A percentile compares a stretch with the other conserved stretches of the same genome.
phyloP scores from a whole-genome alignment of 2,329 filamentous ascomycete species.

The Apiospora sp. region DNA sequence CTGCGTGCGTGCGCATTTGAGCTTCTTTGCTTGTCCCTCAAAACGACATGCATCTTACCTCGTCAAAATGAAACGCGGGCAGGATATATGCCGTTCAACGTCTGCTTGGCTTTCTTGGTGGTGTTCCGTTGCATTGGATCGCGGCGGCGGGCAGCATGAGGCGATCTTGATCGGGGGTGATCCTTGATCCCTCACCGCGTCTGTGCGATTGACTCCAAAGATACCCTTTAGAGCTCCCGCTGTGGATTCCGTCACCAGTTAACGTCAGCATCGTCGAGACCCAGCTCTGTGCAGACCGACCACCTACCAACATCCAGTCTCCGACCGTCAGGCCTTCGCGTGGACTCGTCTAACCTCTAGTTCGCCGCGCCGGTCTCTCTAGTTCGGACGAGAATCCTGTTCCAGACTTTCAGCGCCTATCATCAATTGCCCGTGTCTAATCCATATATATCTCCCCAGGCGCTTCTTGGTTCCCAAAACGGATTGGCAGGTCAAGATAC shows the following conservation, averaged over 20 bases:
- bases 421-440: not conserved
- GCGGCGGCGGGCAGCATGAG: slow-evolving; percentile 1
- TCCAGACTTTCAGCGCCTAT: not conserved
- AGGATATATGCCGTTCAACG: not conserved
- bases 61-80: not conserved
- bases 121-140: not conserved
- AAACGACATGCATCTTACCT: not conserved
- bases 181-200: slow-evolving; percentile 19
- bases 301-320: not conserved
- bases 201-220: slow-evolving; percentile 24
- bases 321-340: slow-evolving; percentile 1
- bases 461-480: not conserved
- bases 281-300: not conserved
- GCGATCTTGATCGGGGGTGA: slow-evolving; percentile 7
- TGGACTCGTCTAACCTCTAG: slow-evolving; percentile 6
- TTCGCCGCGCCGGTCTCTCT: not conserved
- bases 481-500: not conserved
- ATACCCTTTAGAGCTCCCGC: slow-evolving; percentile 18
- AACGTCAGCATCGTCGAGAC: slow-evolving; percentile 13
- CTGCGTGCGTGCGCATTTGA: not conserved
- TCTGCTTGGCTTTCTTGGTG: not conserved
- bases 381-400: not conserved
- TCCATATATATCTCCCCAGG: not conserved
- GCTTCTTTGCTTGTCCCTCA: not conserved
- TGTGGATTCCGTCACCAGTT: slow-evolving; percentile 7